Conservation (phyloP, 164 flowering plant species). For the Nymphaea colorata region DNA sequence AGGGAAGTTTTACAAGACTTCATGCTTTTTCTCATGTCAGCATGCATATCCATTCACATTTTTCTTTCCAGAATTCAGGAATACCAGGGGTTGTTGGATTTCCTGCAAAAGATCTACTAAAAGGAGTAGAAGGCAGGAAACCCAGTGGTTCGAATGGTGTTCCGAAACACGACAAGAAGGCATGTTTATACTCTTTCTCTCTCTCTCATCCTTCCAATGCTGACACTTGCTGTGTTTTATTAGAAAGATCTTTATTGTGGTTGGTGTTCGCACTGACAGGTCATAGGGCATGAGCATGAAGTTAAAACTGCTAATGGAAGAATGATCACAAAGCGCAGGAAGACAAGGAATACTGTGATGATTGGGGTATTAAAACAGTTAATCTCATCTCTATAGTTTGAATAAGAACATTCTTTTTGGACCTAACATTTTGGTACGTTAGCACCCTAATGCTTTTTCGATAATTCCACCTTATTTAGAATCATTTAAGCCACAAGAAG, state of each 20-base stretch:
- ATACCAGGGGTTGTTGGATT: conserved; percentile 30
- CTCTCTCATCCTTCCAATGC: not conserved
- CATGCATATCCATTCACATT: not conserved
- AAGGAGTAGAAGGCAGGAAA: conserved; percentile 45
- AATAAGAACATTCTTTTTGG: not conserved
- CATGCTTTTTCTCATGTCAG: not conserved
- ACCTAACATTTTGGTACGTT: not conserved
- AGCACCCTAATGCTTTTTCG: not conserved
- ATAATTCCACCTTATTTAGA: not conserved
- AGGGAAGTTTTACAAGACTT: not conserved
- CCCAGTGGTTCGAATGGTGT: conserved; percentile 31
- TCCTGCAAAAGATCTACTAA: conserved; percentile 53
- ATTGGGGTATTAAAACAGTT: conserved; percentile 52
- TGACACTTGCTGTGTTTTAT: not conserved
- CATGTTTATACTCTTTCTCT: conserved; percentile 6
- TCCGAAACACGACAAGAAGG: conserved; percentile 86
- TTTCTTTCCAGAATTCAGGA: conserved; percentile 34
- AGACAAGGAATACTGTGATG: conserved; percentile 85
- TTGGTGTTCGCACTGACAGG: conserved; percentile 26
- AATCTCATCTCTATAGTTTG: not conserved
- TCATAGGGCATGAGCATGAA: conserved; percentile 86
- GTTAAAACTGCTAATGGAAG: conserved; percentile 77
- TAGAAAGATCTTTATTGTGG: not conserved
- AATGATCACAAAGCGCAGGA: conserved; percentile 70
- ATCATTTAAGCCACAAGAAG: not conserved